Evolutionary conservation across 441 rosid species (phyloP).

Genomic region (Isatis lusitanica): DNA sequence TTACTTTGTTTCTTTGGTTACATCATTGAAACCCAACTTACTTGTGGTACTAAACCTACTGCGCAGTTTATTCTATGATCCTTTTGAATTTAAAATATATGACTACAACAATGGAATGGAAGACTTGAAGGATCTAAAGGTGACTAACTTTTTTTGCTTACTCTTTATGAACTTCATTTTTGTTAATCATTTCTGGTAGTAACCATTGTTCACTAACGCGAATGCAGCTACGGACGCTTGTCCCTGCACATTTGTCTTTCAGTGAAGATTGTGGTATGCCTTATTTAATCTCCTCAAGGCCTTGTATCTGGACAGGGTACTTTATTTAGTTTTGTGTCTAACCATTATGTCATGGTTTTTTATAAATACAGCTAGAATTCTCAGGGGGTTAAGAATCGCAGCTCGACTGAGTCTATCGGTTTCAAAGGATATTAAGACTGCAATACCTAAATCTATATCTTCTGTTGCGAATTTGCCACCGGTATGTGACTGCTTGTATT

Average conservation of each 20-base stretch:
- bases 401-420: conserved; percentile 79
- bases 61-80: conserved; percentile 83
- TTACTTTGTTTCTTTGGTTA: neutral
- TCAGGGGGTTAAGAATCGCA: conserved; percentile 89
- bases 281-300: conserved; percentile 32
- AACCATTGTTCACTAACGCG: conserved; percentile 26
- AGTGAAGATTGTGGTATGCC: conserved; percentile 84
- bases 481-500: conserved; percentile 47
- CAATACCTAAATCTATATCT: conserved; percentile 60
- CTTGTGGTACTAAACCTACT: conserved; percentile 18
- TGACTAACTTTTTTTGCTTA: conserved; percentile 38
- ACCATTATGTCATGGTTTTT: conserved; percentile 15
- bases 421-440: conserved; percentile 65
- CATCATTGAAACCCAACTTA: conserved; percentile 6
- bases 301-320: conserved; percentile 25
- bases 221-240: conserved; percentile 73
- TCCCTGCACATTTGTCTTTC: conserved; percentile 78
- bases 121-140: conserved; percentile 79
- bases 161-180: conserved; percentile 15
- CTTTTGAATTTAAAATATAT: conserved; percentile 55
- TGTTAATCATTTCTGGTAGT: conserved; percentile 10
- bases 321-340: conserved; percentile 5
- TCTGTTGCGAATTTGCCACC: conserved; percentile 56
- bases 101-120: conserved; percentile 75
- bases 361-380: conserved; percentile 72